Base-by-base conservation (phyloP, 2,329 filamentous ascomycete species). In the Corinectria fuckeliana region DNA sequence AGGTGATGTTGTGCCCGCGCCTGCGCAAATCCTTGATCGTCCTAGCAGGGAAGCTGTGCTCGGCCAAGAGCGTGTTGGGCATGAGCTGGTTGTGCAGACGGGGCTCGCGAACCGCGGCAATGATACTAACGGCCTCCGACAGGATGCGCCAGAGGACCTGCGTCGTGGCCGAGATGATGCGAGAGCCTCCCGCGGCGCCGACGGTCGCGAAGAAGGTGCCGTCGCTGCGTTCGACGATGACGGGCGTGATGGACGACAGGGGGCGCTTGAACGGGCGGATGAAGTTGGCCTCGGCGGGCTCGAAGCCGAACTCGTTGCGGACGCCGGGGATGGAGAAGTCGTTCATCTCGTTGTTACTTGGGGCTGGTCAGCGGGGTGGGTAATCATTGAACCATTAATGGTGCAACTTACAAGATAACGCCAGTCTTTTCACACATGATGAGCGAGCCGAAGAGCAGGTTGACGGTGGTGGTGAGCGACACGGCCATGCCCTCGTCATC, bases 321-420 rank as follows among this genome's bases (percentile, higher is more conserved):
- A 83, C 79, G 52, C 86, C 86, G 0, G 94, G 93, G 69, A 96
- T 93, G 48, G 89, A 92, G 79, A 97, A 97, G 78, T 96, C 92
- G 79, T 88, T 84, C 82, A 86, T 86, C 75, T 89, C 83, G 74
- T 88, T 81, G 75, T 88, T 89, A 23, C 76, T 79, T 34, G 2
- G 11, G 65, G 58, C n/a, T 6, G 3, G 2, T 50, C 6, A 39
- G 50, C 8, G 4, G 39, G 1, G 9, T 3, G 1, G 5, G 2
- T n/a, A 11, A 6, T 80, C 74, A 81, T 75, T 3, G n/a, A 11
- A 6, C 80, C 74, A 81, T 75, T 80, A 6, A 11, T 80, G 75
- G 83, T 77, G 79, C 2, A 9, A 64, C 75, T 56, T 71, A 78
- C 77, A 96, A 86, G 55, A 96, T 91, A 58, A 97, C 83, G 16